Base-by-base conservation (phyloP, 257 asterid genomes). In the Plantago major region DNA sequence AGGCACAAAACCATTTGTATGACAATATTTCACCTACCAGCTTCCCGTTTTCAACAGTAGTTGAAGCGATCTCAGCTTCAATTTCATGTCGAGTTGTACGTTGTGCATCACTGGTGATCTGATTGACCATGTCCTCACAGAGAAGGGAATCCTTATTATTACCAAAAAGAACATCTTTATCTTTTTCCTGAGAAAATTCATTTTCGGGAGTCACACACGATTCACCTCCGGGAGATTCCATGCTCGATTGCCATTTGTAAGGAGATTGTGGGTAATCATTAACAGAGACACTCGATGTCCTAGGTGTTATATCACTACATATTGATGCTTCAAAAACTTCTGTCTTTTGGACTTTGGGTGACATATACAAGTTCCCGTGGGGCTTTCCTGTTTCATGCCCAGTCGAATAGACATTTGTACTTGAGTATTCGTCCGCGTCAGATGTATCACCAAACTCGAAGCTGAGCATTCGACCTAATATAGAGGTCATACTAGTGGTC, bases 401-500 rank as follows among this genome's bases (percentile, higher is more conserved):
- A 51, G 74, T 60, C 14, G 77, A 63, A 54, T 44, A 50, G 26
- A 37, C 72, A 44, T 81, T 72, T 19, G 75, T 26, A 11, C 76
- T 71, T 17, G 64, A 83, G 13, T 79, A 78, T 46, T 82, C 90
- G 12, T 77, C 80, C 11, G 62, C 74, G 67, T 81, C 86, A 59
- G 71, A 75, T 47, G 74, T 85, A 64, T 83, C 86, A 44, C 79
- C 94, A 10, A 81, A 79, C 69, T 90, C 97, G 84, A 87, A 71
- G 68, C 74, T 79, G 70, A 85, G 93, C 76, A 80, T 67, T 67
- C 97, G 77, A 52, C 96, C 88, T 55, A 90, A 65, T 51, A 90
- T 78, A 17, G 96, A 90, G 74, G 77, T 87, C 96, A 85, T 90
- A 74, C 97, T 90, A 42, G 90, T 65, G 46, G 90, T 85, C 37